These are phyloP conservation scores for Leersia perrieri DNA, from an alignment of 176 grass and related monocot species.

Conservation along the genomic window DNA sequence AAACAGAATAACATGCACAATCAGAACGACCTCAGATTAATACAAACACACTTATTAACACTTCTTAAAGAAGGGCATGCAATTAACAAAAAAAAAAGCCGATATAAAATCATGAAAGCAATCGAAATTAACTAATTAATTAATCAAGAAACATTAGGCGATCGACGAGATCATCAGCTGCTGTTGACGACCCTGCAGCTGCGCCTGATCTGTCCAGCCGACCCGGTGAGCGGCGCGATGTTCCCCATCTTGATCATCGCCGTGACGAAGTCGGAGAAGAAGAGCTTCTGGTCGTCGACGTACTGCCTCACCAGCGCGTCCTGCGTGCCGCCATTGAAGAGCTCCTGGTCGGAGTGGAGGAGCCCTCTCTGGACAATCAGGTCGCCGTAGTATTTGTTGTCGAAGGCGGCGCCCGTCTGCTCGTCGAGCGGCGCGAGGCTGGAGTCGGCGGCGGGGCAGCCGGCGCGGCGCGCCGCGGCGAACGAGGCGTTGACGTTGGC, in stretches of 20 bases:
- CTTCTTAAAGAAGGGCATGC: no score
- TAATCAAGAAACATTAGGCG: no score
- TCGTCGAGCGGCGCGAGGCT: slow-evolving; percentile 53
- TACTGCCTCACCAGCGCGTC: slow-evolving; percentile 55
- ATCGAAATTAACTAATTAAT: no score
- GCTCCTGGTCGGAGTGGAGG: slow-evolving; percentile 78
- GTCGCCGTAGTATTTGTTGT: slow-evolving; percentile 65
- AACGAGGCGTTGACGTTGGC: slow-evolving; percentile 50
- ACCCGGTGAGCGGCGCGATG: slow-evolving; percentile 45
- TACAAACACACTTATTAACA: no score
- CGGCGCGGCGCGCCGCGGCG: no score
- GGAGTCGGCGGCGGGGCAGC: slow-evolving; percentile 28
- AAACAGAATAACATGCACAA: no score
- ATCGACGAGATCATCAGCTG: no score
- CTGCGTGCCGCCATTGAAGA: slow-evolving; percentile 59
- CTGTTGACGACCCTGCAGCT: slow-evolving; percentile 69
- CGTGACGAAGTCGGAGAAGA: slow-evolving; percentile 40
- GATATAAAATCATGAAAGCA: no score
- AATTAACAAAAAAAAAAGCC: no score
- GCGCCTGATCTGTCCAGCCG: slow-evolving; percentile 48
- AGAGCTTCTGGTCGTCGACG: no score
- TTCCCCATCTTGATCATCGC: slow-evolving; percentile 63
- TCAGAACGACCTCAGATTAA: no score
- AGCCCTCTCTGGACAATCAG: slow-evolving; percentile 37
- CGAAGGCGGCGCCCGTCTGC: slow-evolving; percentile 49